Base-by-base conservation (phyloP, 176 grass and related monocot species). In the Triticum dicoccoides region DNA sequence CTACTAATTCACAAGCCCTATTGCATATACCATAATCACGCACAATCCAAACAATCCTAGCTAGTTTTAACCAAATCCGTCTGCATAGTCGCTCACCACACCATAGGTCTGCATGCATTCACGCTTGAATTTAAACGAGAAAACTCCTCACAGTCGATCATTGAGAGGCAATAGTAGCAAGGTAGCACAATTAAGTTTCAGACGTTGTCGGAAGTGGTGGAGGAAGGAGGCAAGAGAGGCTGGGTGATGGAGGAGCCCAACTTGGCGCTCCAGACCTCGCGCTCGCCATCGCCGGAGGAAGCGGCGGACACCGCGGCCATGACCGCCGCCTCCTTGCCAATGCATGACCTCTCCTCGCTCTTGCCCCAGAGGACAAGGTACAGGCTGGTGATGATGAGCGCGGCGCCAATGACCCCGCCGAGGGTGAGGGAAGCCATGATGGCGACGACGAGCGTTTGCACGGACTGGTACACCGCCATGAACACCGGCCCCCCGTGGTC, bases 351-450 rank as follows among this genome's bases (percentile, higher is more conserved):
- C 85, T 98, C 96, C 56, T 92, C 33, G 69, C 62, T 96, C 81
- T 98, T 98, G n/a, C 96, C 96, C 96, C 96, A 98, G 81, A 98
- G 80, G n/a, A 98, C 93, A 58, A 98, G 69, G 86, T 98, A 98
- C 44, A 98, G 87, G 1, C 96, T 93, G 11, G 78, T 29, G 79
- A 98, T 83, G 93, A 98, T 98, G 78, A 98, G 56, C 21, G 86
- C 73, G 64, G 96, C 96, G 61, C 96, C 96, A 68, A 98, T 94
- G 82, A 98, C 69, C n/a, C 97, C 97, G 25, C 17, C 97, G 41
- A 74, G 71, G 71, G 71, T 74, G 71, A 74, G 64, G 37, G 97
- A 94, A 27, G 97, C 92, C 94, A 89, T 90, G 92, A 99, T 93
- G 39, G 97, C 97, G 1, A 99, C 97, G 30, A 96, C 94, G 5